These are phyloP conservation scores for Chrysopogon serrulatus DNA, from an alignment of 176 grass and related monocot species.

Conservation along the genomic window DNA sequence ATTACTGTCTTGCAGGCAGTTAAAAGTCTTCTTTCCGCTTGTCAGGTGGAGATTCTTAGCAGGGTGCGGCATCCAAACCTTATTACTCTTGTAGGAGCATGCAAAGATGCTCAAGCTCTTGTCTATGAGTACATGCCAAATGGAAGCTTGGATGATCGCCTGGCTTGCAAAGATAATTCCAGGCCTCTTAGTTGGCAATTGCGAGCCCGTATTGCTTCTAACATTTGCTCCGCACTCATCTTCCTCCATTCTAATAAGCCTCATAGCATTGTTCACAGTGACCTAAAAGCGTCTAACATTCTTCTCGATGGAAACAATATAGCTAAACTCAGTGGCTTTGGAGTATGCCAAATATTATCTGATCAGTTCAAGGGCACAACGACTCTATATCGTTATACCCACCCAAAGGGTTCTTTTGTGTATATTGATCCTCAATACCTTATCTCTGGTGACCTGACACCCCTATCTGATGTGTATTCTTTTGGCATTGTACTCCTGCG, in stretches of 20 bases:
- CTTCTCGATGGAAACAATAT: slow-evolving; percentile 65
- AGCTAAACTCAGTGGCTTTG: slow-evolving; percentile 66
- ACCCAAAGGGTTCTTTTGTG: slow-evolving; percentile 69
- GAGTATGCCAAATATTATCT: slow-evolving; percentile 40
- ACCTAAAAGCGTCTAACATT: slow-evolving; percentile 76
- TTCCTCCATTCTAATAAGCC: slow-evolving; percentile 66
- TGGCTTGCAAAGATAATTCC: slow-evolving; percentile 57
- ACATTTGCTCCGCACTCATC: slow-evolving; percentile 56
- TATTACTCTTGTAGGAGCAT: slow-evolving; percentile 67
- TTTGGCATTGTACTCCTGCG: slow-evolving; percentile 70
- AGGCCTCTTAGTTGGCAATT: slow-evolving; percentile 57
- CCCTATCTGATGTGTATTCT: slow-evolving; percentile 64
- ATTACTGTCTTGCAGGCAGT: neutral
- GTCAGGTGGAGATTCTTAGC: slow-evolving; percentile 64
- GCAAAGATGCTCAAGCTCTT: slow-evolving; percentile 50
- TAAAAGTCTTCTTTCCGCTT: slow-evolving; percentile 24
- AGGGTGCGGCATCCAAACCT: slow-evolving; percentile 66
- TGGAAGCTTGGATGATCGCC: slow-evolving; percentile 70
- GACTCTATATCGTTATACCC: slow-evolving; percentile 63
- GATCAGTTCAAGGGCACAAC: slow-evolving; percentile 59
- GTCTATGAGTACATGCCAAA: slow-evolving; percentile 70
- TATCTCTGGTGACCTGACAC: slow-evolving; percentile 62
- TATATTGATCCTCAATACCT: slow-evolving; percentile 84
- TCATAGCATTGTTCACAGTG: slow-evolving; percentile 57
- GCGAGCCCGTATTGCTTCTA: slow-evolving; percentile 41